Evolutionary conservation across 768 basidiomycete species (phyloP).

Genomic region (Lepiota venenata): DNA sequence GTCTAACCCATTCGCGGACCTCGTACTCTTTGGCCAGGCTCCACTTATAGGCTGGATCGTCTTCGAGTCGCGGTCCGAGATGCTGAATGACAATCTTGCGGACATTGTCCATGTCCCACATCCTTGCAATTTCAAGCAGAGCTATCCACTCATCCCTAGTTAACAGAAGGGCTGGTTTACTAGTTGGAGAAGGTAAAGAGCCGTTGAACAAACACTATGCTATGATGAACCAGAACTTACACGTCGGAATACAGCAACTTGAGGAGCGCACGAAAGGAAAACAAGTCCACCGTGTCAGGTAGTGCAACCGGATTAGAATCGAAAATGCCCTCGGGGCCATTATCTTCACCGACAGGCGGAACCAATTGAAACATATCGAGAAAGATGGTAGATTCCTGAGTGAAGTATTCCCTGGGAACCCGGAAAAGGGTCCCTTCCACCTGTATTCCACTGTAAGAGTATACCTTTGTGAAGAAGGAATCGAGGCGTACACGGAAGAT

Average conservation of each 20-base stretch:
- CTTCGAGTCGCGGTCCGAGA: conserved; percentile 17
- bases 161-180: not conserved
- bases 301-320: not conserved
- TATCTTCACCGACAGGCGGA: conserved; percentile 7
- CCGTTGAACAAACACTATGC: no score
- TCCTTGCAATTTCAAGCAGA: conserved; percentile 32
- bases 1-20: conserved; percentile 25
- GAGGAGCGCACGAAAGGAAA: conserved; percentile 13
- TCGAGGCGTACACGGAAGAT: not conserved
- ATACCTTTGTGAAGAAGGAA: no score
- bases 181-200: no score
- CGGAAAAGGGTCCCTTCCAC: conserved; percentile 37
- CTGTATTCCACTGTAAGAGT: conserved; percentile 17
- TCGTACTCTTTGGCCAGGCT: conserved; percentile 27
- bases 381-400: conserved; percentile 31
- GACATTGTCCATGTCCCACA: conserved; percentile 33
- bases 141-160: conserved; percentile 31
- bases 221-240: not conserved
- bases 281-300: not conserved
- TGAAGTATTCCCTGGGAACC: conserved; percentile 31
- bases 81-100: no score
- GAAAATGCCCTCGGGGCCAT: not conserved
- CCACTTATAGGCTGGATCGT: conserved; percentile 25
- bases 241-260: conserved; percentile 4
- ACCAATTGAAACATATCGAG: conserved; percentile 29